Evolutionary conservation across 768 basidiomycete genomes (phyloP), one percentile per base, ranked within the genome.

Genomic region (Peribolospora baueri): DNA sequence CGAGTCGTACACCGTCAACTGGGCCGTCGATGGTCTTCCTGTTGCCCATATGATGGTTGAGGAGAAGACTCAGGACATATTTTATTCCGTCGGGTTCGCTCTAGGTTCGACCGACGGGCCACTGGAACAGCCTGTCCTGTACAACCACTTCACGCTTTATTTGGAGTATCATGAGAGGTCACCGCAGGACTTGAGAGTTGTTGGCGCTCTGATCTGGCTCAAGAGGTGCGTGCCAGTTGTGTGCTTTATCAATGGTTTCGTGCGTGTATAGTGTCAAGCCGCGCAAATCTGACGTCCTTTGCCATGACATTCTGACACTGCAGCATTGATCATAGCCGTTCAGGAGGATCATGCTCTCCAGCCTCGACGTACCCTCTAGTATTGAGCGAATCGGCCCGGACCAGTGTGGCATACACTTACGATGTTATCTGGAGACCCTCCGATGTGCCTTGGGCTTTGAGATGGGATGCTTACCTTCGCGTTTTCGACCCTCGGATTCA

Each of bases 381-480:
- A 37, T 69, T 93, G 25, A 75, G 70, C 51, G 82, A 86, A 66
- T 70, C 72, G 4, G 64, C 67, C 47, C 63, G 69, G 0, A 83
- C 82, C 62, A 68, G 72, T 8, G 71, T 97, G 56, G 76, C 78
- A 25, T 97, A 86, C 62, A 85, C 87, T 0, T 97, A 93, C 63
- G 75, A 80, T 25, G 76, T 97, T 4, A 77, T 77, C 46, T 95
- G 86, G 84, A 76, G 25, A 25, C 25, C 25, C 25, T 25, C 25
- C 25, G 25, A 25, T 25, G 25, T 25, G 25, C 66, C 64, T 0
- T 68, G 86, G 85, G 90, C 87, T 4, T 84, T 88, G 3, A 74
- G 91, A 52, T 97, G 91, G 90, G 91, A 97, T 65, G 82, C 81
- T 62, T 97, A 97, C 65, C 76, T 95, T 14, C 85, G 87, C 62